A percentile compares a stretch with the other conserved stretches of the same genome.
Evolutionary conservation across 164 flowering plant genomes (phyloP).

Genomic region (Tetracentron sinense): DNA sequence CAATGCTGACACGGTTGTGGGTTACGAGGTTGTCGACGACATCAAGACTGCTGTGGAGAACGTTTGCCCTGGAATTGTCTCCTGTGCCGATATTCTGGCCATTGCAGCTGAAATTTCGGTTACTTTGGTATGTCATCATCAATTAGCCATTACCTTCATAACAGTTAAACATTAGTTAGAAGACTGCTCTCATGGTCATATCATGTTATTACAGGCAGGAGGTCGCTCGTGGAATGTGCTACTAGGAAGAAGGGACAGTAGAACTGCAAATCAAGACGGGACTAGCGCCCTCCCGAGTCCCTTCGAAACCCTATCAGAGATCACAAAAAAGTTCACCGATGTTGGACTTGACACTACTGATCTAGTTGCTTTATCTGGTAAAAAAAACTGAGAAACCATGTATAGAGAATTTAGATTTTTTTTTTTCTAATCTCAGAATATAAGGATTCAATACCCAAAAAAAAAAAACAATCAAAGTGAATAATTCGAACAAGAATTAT

Average conservation of each 20-base stretch:
- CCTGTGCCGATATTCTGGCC: not conserved
- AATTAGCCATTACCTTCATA: too few relatives aligned
- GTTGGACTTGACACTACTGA: slow-evolving; percentile 30
- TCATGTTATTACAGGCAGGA: slow-evolving; percentile 29
- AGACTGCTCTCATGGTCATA: too few relatives aligned
- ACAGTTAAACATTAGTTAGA: too few relatives aligned
- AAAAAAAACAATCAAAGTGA: too few relatives aligned
- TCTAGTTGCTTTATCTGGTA: slow-evolving; percentile 26
- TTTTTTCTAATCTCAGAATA: not conserved
- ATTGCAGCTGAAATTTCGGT: not conserved
- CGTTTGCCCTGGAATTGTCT: slow-evolving; percentile 12
- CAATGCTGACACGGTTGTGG: not conserved
- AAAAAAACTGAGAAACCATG: too few relatives aligned
- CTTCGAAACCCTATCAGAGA: not conserved
- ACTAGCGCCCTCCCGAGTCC: slow-evolving; percentile 28
- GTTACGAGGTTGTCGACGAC: slow-evolving; percentile 16
- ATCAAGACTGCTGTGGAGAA: slow-evolving; percentile 20
- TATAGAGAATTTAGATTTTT: not conserved
- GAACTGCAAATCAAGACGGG: slow-evolving; percentile 20
- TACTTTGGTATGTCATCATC: not conserved
- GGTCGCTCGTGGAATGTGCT: slow-evolving; percentile 33
- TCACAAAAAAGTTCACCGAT: slow-evolving; percentile 12
- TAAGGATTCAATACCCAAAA: too few relatives aligned
- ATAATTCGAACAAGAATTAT: too few relatives aligned
- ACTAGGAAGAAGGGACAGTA: slow-evolving; percentile 40